Conservation (phyloP, 1,284 basidiomycete genomes). For the Meripilus lineatus region DNA sequence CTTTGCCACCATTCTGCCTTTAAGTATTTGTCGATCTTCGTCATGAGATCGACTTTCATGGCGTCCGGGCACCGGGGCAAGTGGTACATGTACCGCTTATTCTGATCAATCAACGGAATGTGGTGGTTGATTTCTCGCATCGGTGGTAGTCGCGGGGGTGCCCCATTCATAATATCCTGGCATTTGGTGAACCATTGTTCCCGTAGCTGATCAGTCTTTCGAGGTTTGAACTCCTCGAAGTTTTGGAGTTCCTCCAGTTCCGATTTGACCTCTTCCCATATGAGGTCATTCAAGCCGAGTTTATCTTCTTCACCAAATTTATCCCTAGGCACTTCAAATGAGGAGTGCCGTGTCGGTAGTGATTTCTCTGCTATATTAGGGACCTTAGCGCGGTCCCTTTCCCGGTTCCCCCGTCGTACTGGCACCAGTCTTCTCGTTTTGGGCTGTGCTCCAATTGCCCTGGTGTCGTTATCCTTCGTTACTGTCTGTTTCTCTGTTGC, state of each 20-base stretch:
- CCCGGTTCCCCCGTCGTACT: no score
- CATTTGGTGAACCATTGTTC: no score
- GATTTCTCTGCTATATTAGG: neutral
- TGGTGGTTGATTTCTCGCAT: conserved; percentile 16
- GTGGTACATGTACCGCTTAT: conserved; percentile 19
- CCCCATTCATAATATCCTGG: conserved; percentile 2
- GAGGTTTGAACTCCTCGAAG: neutral
- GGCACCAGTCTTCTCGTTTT: no score
- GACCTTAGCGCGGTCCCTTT: no score
- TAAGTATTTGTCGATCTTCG: conserved; percentile 21
- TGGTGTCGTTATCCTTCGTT: no score
- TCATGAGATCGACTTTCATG: conserved; percentile 12
- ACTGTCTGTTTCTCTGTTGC: no score
- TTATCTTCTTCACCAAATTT: neutral
- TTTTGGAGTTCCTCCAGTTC: neutral
- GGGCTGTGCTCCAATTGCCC: no score
- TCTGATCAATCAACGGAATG: conserved; percentile 22
- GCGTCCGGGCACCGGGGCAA: conserved; percentile 20
- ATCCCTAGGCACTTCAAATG: neutral
- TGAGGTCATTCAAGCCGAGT: neutral
- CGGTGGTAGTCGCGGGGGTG: conserved; percentile 14
- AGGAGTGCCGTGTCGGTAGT: neutral
- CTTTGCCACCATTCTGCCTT: conserved; percentile 22
- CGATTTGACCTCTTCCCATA: neutral
- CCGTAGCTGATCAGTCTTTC: neutral